Evolutionary conservation across 495 filamentous ascomycete genomes (phyloP).

Genomic region (Patellaria atrata): DNA sequence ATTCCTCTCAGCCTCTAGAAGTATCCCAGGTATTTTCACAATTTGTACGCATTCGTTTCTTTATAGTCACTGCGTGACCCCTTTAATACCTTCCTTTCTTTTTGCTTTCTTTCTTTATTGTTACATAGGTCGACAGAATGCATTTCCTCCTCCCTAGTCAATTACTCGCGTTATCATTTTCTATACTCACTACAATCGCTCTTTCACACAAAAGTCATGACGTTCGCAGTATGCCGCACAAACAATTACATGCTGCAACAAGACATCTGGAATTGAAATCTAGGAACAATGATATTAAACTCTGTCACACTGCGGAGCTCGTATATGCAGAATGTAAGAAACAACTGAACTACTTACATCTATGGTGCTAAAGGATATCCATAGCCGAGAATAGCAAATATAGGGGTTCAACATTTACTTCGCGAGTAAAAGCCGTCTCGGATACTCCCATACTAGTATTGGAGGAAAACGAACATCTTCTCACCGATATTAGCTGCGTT

Average conservation of each 20-base stretch:
- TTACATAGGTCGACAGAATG: not conserved
- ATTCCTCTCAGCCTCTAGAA: no score
- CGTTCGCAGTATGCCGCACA: not conserved
- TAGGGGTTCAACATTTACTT: constrained; percentile 8
- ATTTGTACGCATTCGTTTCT: not conserved
- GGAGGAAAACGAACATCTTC: constrained; percentile 15
- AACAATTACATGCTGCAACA: constrained; percentile 2
- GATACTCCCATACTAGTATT: constrained; percentile 11
- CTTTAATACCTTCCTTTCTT: not conserved
- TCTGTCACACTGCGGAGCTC: not conserved
- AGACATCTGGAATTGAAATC: not conserved
- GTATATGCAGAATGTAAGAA: constrained; percentile 1
- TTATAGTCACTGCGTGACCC: not conserved
- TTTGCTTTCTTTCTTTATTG: not conserved
- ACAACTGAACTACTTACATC: no score
- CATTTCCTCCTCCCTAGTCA: constrained; percentile 1
- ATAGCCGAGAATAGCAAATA: constrained; percentile 11
- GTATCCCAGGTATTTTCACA: not conserved
- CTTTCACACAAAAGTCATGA: not conserved
- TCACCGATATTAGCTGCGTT: constrained; percentile 11
- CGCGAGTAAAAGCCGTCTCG: constrained; percentile 9
- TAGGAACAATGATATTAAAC: not conserved
- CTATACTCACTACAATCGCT: not conserved
- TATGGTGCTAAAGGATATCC: no score
- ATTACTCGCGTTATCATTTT: not conserved